Evolutionary conservation across 352 stramenopile species (phyloP), one percentile per base, ranked within the genome.

Genomic region (Globisporangium alternatum): DNA sequence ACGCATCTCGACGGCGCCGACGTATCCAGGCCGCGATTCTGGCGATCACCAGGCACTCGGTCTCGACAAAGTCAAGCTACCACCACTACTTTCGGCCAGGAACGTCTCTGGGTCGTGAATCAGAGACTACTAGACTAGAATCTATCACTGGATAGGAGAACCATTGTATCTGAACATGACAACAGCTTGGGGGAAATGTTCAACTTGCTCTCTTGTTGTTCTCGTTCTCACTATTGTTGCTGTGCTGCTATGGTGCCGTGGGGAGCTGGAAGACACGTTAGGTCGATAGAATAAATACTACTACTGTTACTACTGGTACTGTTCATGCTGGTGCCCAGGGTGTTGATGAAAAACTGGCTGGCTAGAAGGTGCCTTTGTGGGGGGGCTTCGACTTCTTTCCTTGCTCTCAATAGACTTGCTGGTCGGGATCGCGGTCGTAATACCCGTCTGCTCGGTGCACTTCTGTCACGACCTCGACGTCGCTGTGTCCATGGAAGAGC

Each of bases 1-100:
- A 62, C 70, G 76, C 2, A 81, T 81, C 8, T 78, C 75, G 9
- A 88, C 77, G 1, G 81, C 74, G 2, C 75, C 75, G 19, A 67
- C 70, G 3, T 25, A 68, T 5, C 25, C 58, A 17, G 33, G 30
- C 47, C 58, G 30, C 33, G 44, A 56, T 13, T 21, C n/a, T 6
- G 35, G 13, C 0, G 31, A 64, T 39, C 43, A 28, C 2, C 31
- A 45, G 15, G 52, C 41, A 13, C 13, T 21, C 12, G 45, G 62
- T n/a, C 30, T 33, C 35, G 54, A 61, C 41, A 75, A 73, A 9
- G 49, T 83, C 35, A 82, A 80, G 35, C 61, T 90, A 8, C 81
- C 81, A 5, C 79, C 81, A 7, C 49, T 65, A 5, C 13, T 58
- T 8, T 65, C 59, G 12, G 19, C 47, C 6, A 53, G 47, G 22